phyloP scores from a whole-genome alignment of 1,284 basidiomycete species.

The Irpex lacteus region DNA sequence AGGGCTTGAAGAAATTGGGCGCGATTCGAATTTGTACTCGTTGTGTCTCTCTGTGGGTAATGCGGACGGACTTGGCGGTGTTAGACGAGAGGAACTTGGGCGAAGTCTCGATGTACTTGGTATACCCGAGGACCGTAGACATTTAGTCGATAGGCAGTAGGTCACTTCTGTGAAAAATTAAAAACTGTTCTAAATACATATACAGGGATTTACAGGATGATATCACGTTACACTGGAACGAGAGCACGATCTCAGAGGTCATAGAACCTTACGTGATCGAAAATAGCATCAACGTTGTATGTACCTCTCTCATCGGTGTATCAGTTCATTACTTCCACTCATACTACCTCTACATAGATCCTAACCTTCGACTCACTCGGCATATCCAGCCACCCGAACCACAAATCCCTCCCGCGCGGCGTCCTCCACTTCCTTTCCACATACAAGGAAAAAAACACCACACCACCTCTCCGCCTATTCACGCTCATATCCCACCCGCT shows the following conservation, averaged over 20 bases:
- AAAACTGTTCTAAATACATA: too few relatives aligned
- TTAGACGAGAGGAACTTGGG: conserved; percentile 64
- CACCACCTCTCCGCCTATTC: conserved; percentile 43
- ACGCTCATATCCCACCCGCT: conserved; percentile 58
- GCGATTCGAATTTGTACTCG: conserved; percentile 39
- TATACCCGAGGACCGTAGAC: conserved; percentile 52
- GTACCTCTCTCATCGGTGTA: conserved; percentile 19
- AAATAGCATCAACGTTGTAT: conserved; percentile 63
- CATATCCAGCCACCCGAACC: conserved; percentile 89
- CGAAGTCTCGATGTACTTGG: conserved; percentile 73
- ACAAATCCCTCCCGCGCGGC: conserved; percentile 71
- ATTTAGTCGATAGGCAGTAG: conserved; percentile 72
- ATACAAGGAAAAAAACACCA: conserved; percentile 21
- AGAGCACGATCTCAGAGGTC: conserved; percentile 55
- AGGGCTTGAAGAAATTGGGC: conserved; percentile 10
- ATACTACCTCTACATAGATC: conserved; percentile 48
- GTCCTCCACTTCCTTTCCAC: conserved; percentile 39
- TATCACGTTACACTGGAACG: conserved; percentile 68
- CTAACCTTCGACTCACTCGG: conserved; percentile 88
- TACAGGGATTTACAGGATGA: conserved; percentile 81
- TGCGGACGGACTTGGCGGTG: conserved; percentile 75
- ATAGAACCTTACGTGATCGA: conserved; percentile 57
- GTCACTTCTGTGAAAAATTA: too few relatives aligned
- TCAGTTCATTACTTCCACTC: neutral
- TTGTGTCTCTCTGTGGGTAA: conserved; percentile 71